Percentiles rank a stretch among this genome's conserved stretches.
Conservation (phyloP, 176 grass and related monocot species). For the Tuctoria greenei region DNA sequence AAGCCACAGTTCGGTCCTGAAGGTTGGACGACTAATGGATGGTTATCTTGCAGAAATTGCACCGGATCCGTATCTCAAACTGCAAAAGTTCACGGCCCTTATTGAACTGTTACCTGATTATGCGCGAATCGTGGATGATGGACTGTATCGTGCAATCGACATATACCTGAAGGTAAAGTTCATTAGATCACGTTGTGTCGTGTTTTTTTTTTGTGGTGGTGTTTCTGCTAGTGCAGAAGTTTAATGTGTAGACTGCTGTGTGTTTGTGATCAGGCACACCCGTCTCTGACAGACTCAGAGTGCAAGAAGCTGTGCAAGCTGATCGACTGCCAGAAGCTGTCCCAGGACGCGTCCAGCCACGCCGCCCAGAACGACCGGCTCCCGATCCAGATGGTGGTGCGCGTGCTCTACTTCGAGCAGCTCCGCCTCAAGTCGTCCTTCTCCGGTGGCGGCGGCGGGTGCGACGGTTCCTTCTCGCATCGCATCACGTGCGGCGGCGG, state of each 20-base stretch:
- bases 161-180: conserved; percentile 91
- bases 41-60: conserved; percentile 70
- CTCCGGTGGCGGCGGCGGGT: neutral
- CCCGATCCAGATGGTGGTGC: conserved; percentile 70
- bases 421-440: conserved; percentile 52
- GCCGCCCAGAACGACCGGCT: conserved; percentile 91
- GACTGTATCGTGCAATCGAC: conserved; percentile 82
- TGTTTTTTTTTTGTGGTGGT: neutral
- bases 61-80: conserved; percentile 78
- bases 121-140: conserved; percentile 80
- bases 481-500: conserved; percentile 40
- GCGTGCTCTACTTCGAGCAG: conserved; percentile 87
- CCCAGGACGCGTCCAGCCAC: conserved; percentile 40
- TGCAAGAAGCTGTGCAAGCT: conserved; percentile 96
- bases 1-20: conserved; percentile 69
- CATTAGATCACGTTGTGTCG: neutral
- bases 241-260: neutral
- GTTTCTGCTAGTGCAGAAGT: neutral
- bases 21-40: conserved; percentile 80
- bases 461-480: conserved; percentile 40
- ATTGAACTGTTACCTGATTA: conserved; percentile 86
- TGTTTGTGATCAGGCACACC: conserved; percentile 53
- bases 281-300: conserved; percentile 82
- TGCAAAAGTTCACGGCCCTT: conserved; percentile 90
- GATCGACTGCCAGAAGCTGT: conserved; percentile 64